These are phyloP conservation scores for Gnomoniopsis smithogilvyi DNA, from an alignment of 2,329 filamentous ascomycete genomes.

Conservation along the genomic window DNA sequence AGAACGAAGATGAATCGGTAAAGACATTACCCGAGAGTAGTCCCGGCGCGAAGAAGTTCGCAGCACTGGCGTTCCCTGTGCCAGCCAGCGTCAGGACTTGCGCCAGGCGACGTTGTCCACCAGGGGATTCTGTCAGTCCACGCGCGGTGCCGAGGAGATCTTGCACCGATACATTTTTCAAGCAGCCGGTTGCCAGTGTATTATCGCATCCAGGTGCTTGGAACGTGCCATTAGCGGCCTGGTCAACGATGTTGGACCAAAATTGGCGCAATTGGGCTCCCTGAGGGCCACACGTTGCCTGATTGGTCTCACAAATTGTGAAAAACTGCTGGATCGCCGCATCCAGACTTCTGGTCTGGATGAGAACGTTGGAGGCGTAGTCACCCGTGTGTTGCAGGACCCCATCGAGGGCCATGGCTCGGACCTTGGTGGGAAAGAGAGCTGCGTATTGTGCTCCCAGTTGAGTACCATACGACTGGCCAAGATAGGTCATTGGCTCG, in stretches of 20 bases:
- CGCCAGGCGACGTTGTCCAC: constrained; percentile 20
- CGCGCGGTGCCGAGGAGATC: constrained; percentile 24
- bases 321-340: constrained; percentile 34
- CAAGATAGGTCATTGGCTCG: constrained; percentile 36
- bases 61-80: constrained; percentile 28
- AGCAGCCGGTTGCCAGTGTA: constrained; percentile 32
- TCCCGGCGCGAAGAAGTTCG: background rate
- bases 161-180: constrained; percentile 25
- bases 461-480: constrained; percentile 42
- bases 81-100: constrained; percentile 26
- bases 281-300: constrained; percentile 28
- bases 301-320: constrained; percentile 29
- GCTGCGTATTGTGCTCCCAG: constrained; percentile 40
- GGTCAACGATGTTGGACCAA: constrained; percentile 26
- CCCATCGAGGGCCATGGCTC: constrained; percentile 41
- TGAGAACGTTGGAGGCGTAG: constrained; percentile 31
- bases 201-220: constrained; percentile 32
- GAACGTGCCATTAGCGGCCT: constrained; percentile 30
- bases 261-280: constrained; percentile 26
- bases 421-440: constrained; percentile 39
- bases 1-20: constrained; percentile 22
- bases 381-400: constrained; percentile 37
- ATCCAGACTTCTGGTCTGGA: constrained; percentile 35
- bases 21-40: constrained; percentile 18
- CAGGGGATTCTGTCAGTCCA: background rate